These are phyloP conservation scores for Scolecobasidium constrictum DNA, from an alignment of 2,329 filamentous ascomycete genomes.

Conservation along the genomic window DNA sequence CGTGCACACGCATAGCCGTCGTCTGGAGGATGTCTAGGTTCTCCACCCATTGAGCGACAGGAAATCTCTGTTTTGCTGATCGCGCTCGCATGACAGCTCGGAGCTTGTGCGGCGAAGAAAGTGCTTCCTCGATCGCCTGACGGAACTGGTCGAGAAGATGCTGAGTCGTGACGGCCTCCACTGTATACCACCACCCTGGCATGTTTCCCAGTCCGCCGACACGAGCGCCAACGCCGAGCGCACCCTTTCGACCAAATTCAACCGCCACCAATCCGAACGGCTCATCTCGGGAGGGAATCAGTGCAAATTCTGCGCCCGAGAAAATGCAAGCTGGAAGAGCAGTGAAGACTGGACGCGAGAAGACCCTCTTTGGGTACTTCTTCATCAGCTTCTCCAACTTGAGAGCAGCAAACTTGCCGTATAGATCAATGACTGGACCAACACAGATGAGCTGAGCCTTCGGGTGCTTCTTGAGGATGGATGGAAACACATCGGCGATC, in stretches of 20 bases:
- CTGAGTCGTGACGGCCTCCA: conserved; percentile 52
- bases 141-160: conserved; percentile 57
- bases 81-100: conserved; percentile 54
- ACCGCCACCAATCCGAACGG: conserved; percentile 60
- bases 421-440: conserved; percentile 56
- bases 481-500: conserved; percentile 56
- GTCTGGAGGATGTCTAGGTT: conserved; percentile 52
- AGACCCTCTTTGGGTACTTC: conserved; percentile 54
- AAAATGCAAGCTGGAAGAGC: conserved; percentile 57
- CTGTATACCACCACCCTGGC: conserved; percentile 62
- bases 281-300: conserved; percentile 59
- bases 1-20: conserved; percentile 43
- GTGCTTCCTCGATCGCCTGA: conserved; percentile 49
- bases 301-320: conserved; percentile 55
- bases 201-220: conserved; percentile 56
- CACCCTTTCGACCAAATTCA: conserved; percentile 58
- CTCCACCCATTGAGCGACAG: conserved; percentile 56
- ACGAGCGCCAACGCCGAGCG: conserved; percentile 53
- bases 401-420: conserved; percentile 56
- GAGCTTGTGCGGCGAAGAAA: conserved; percentile 45
- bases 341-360: conserved; percentile 58
- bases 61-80: conserved; percentile 55
- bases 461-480: conserved; percentile 47
- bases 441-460: conserved; percentile 52
- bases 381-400: conserved; percentile 56